Evolutionary conservation across 164 flowering plant genomes (phyloP).

Genomic region (Dillenia suffruticosa): DNA sequence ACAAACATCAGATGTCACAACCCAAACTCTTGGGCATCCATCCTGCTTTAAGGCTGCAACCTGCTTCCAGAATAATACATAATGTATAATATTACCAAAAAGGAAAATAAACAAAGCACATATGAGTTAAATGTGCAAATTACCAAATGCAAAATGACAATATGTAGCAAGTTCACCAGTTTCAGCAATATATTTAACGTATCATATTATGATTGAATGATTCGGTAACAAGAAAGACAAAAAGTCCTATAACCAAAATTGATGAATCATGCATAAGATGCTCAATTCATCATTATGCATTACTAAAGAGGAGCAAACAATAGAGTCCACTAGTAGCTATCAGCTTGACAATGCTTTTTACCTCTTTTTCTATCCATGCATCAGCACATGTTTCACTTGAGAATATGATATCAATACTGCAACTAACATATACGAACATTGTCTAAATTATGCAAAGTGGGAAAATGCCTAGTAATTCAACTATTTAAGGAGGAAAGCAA

Average conservation of each 20-base stretch:
- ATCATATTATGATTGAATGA: no score
- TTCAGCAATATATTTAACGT: no score
- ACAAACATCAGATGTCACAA: conserved; percentile 78
- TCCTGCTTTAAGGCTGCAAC: conserved; percentile 83
- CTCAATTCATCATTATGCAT: no score
- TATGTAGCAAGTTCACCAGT: no score
- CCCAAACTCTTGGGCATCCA: conserved; percentile 98
- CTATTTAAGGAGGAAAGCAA: not conserved
- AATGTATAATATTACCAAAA: not conserved
- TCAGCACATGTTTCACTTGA: conserved; percentile 80
- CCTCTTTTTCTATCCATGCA: conserved; percentile 98
- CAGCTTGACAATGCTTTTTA: conserved; percentile 12
- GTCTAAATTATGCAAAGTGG: not conserved
- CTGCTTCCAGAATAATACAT: conserved; percentile 26
- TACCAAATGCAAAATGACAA: not conserved
- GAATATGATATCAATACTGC: conserved; percentile 79
- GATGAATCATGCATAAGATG: no score
- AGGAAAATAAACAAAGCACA: not conserved
- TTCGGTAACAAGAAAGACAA: no score
- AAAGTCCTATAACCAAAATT: no score
- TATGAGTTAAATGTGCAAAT: not conserved
- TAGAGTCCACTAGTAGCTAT: not conserved
- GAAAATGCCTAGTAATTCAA: not conserved
- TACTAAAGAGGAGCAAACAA: no score
- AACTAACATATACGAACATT: conserved; percentile 9